Percentiles rank a stretch among this genome's conserved stretches.
These are phyloP conservation scores for Gnomoniopsis smithogilvyi DNA, from an alignment of 2,329 filamentous ascomycete genomes.

Conservation along the genomic window DNA sequence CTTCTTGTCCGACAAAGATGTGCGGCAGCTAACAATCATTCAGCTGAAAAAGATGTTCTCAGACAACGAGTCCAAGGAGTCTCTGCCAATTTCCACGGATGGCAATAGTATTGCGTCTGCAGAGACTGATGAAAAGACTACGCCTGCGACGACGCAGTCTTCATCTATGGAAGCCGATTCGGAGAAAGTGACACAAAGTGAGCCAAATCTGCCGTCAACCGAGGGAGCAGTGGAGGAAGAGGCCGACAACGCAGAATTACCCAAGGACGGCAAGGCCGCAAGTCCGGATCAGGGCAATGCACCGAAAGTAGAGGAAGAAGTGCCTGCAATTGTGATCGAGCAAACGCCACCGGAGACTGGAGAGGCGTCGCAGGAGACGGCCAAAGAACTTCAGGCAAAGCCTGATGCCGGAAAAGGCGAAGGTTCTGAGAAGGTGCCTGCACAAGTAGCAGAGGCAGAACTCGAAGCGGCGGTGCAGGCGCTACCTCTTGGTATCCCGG, in stretches of 20 bases:
- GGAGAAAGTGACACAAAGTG: conserved; percentile 13
- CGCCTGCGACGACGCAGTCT: conserved; percentile 35
- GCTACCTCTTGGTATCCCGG: not conserved
- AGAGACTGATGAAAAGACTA: conserved; percentile 44
- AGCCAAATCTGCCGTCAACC: conserved; percentile 10
- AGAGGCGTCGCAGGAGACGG: not conserved
- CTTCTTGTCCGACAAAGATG: conserved; percentile 96
- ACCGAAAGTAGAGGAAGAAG: not conserved
- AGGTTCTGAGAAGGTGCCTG: not conserved
- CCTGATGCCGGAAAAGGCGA: not conserved
- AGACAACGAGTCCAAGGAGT: conserved; percentile 80
- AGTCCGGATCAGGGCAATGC: not conserved
- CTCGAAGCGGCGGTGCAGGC: not conserved
- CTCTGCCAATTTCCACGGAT: conserved; percentile 56
- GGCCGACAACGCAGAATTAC: conserved; percentile 8
- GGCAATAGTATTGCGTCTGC: conserved; percentile 24
- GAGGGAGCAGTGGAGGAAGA: conserved; percentile 19
- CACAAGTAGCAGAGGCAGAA: not conserved
- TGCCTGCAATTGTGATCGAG: not conserved
- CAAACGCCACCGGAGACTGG: not conserved
- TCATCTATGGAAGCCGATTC: conserved; percentile 12
- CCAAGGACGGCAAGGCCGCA: not conserved
- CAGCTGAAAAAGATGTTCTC: conserved; percentile 95
- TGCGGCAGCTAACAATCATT: conserved; percentile 83
- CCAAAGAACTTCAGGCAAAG: not conserved